These are phyloP conservation scores for Hordeum vulgare DNA, from an alignment of 176 grass and related monocot genomes.

Conservation along the genomic window DNA sequence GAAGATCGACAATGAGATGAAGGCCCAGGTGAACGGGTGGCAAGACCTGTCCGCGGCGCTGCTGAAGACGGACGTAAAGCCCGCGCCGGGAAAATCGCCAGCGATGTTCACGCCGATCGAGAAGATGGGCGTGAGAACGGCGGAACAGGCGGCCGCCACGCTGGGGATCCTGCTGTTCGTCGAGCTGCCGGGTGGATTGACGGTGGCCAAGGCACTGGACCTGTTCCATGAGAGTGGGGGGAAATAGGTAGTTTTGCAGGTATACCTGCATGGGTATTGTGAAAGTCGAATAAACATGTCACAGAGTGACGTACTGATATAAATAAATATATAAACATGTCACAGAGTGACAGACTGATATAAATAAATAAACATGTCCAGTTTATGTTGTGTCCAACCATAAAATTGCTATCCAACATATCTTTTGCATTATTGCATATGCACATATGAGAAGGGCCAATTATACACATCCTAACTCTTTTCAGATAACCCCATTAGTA, in stretches of 20 bases:
- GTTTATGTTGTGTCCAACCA: too few relatives aligned
- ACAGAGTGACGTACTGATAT: too few relatives aligned
- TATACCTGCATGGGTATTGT: neutral
- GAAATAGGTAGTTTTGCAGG: neutral
- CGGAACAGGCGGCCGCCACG: neutral
- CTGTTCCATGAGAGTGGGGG: neutral
- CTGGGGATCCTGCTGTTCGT: constrained; percentile 25
- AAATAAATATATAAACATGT: too few relatives aligned
- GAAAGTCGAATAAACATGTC: too few relatives aligned
- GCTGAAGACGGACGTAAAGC: neutral
- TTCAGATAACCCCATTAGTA: too few relatives aligned
- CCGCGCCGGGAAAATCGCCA: neutral
- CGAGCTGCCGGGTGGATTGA: neutral
- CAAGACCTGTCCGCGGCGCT: neutral
- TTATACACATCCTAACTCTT: too few relatives aligned
- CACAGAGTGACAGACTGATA: too few relatives aligned
- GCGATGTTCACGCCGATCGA: neutral
- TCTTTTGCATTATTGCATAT: too few relatives aligned
- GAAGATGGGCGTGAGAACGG: neutral
- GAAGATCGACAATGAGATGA: neutral
- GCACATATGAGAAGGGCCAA: too few relatives aligned
- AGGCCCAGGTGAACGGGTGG: constrained; percentile 26
- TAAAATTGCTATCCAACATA: too few relatives aligned
- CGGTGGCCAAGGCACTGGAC: neutral
- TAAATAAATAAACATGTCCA: too few relatives aligned